Conservation (phyloP, 1,139 yeast genomes). For the Kodamaea arcana region DNA sequence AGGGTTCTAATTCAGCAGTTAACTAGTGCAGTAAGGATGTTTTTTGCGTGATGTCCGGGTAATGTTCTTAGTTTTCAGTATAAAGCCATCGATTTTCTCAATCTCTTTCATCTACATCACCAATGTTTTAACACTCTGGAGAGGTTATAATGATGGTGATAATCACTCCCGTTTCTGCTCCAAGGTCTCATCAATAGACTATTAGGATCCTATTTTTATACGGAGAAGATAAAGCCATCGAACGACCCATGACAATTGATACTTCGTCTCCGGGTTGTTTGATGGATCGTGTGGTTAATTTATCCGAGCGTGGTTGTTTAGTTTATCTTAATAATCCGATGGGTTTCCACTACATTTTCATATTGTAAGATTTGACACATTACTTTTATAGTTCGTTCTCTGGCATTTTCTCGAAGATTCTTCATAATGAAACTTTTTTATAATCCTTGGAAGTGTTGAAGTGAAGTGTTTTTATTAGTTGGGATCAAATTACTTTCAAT, state of each 20-base stretch:
- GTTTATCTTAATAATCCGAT: slow-evolving; percentile 13
- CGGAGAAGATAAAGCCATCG: slow-evolving; percentile 65
- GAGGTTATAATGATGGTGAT: slow-evolving; percentile 3
- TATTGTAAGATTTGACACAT: no score
- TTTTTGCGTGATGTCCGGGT: slow-evolving; percentile 8
- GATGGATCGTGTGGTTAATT: slow-evolving; percentile 40
- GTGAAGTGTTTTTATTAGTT: no score
- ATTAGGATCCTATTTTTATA: slow-evolving; percentile 53
- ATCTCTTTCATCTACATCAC: not conserved
- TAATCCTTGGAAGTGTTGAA: no score
- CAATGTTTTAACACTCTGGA: slow-evolving; percentile 6
- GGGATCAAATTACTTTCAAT: no score
- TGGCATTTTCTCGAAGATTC: no score
- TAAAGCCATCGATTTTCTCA: not conserved
- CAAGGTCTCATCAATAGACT: slow-evolving; percentile 51
- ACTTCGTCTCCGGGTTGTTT: slow-evolving; percentile 31
- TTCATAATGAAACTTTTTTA: no score
- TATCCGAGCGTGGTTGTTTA: slow-evolving; percentile 19
- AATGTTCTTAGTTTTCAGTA: slow-evolving; percentile 1
- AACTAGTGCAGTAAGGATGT: not conserved
- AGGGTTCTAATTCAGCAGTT: not conserved
- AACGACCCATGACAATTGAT: slow-evolving; percentile 34
- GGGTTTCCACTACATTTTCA: slow-evolving; percentile 23
- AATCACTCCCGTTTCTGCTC: slow-evolving; percentile 71
- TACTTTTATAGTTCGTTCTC: no score